These are phyloP conservation scores for Arthrocladium fulminans DNA, from an alignment of 2,329 filamentous ascomycete genomes.

Conservation along the genomic window DNA sequence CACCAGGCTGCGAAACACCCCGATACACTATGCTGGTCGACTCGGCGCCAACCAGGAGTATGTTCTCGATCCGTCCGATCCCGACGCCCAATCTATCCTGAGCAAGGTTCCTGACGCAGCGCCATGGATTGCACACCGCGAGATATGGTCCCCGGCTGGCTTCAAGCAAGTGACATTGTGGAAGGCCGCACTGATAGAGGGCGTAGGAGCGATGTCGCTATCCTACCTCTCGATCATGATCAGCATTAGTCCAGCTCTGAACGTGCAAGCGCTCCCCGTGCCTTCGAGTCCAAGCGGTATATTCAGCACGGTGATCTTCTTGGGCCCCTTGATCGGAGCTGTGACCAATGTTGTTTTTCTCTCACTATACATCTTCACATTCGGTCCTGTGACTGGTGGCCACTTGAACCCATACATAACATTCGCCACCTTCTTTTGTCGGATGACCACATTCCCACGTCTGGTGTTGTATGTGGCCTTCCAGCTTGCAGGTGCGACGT, in stretches of 20 bases:
- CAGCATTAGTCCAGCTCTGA: slow-evolving; percentile 5
- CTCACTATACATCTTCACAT: slow-evolving; percentile 42
- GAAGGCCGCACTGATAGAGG: slow-evolving; percentile 36
- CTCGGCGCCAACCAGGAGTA: slow-evolving; percentile 32
- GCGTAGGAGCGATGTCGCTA: slow-evolving; percentile 27
- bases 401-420: slow-evolving; percentile 49
- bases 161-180: slow-evolving; percentile 31
- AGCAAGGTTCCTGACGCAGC: slow-evolving; percentile 34
- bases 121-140: slow-evolving; percentile 31
- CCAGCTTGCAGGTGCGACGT: slow-evolving; percentile 38
- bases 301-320: slow-evolving; percentile 25
- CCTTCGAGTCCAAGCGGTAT: slow-evolving; percentile 20
- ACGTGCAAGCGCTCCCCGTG: slow-evolving; percentile 10
- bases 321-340: slow-evolving; percentile 29
- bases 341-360: slow-evolving; percentile 36
- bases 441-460: slow-evolving; percentile 42
- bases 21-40: slow-evolving; percentile 28
- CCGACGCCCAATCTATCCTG: slow-evolving; percentile 25
- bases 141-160: slow-evolving; percentile 29
- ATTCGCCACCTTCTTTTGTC: slow-evolving; percentile 43
- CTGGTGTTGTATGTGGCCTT: slow-evolving; percentile 40
- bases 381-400: slow-evolving; percentile 42
- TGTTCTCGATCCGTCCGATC: slow-evolving; percentile 26
- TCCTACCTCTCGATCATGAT: slow-evolving; percentile 21
- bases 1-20: background rate